Percentiles rank a stretch among this genome's conserved stretches.
Evolutionary conservation across 2,329 filamentous ascomycete species (phyloP).

Genomic region (Drechslera avenae): DNA sequence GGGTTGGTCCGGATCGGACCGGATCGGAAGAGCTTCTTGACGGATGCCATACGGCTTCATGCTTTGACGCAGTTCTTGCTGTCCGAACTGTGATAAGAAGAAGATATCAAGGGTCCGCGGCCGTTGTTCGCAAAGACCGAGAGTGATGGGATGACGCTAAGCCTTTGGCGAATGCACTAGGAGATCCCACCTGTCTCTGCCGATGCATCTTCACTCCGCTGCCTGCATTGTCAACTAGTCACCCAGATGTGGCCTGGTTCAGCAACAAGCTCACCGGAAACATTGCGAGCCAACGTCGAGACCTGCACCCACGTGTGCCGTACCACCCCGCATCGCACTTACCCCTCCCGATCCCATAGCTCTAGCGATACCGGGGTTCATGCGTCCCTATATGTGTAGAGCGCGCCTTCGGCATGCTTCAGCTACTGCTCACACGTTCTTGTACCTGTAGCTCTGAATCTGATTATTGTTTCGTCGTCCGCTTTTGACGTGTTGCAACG

Average conservation of each 20-base stretch:
- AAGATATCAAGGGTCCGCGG: no score
- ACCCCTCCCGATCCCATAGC: slow-evolving; percentile 38
- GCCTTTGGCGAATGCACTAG: background rate
- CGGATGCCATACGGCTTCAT: no score
- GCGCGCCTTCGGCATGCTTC: slow-evolving; percentile 5
- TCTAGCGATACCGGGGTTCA: slow-evolving; percentile 9
- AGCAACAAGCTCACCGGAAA: slow-evolving; percentile 8
- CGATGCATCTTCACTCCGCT: background rate
- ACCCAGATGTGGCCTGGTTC: slow-evolving; percentile 3
- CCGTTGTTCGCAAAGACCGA: no score
- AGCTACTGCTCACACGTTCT: background rate
- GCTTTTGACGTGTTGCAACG: background rate
- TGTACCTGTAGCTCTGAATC: background rate
- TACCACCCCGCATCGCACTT: slow-evolving; percentile 33
- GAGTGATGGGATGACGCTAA: no score
- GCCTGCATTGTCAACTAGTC: slow-evolving; percentile 12
- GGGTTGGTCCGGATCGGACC: no score
- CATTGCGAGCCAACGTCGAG: slow-evolving; percentile 22
- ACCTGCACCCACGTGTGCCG: slow-evolving; percentile 30
- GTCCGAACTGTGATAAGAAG: no score
- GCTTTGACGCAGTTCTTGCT: no score
- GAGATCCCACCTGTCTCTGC: background rate
- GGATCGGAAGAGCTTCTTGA: no score
- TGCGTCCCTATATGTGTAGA: slow-evolving; percentile 16
- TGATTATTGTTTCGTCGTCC: background rate